Percentiles rank a stretch among this genome's conserved stretches.
These are phyloP conservation scores for Eutypella sp. DNA, from an alignment of 2,329 filamentous ascomycete species.

Conservation along the genomic window DNA sequence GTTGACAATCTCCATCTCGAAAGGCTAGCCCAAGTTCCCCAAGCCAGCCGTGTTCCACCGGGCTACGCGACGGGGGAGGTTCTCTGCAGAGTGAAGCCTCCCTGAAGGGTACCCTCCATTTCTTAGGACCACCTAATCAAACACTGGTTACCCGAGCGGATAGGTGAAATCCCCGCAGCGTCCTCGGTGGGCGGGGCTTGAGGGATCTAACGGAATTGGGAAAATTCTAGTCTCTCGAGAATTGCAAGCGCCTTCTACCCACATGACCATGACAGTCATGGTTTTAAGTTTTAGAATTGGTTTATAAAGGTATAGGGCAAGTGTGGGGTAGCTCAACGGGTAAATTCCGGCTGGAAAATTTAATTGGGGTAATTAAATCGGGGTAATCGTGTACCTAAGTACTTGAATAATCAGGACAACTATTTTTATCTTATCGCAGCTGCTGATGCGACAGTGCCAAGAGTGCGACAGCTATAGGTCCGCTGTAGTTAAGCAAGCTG, in stretches of 20 bases:
- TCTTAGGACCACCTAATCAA: constrained; percentile 59
- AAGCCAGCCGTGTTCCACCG: constrained; percentile 59
- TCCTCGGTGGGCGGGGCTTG: constrained; percentile 62
- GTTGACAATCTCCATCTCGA: constrained; percentile 53
- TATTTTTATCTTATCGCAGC: no score
- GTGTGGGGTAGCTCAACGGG: not conserved
- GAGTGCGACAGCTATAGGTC: no score
- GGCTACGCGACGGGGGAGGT: constrained; percentile 68
- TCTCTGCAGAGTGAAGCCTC: constrained; percentile 70
- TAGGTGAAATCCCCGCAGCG: constrained; percentile 57
- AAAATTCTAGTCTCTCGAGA: constrained; percentile 37
- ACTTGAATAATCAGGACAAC: not conserved
- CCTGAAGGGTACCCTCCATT: constrained; percentile 66
- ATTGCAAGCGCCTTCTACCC: constrained; percentile 51
- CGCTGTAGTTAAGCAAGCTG: no score
- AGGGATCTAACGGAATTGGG: constrained; percentile 53
- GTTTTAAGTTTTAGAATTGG: constrained; percentile 7
- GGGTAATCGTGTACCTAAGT: not conserved
- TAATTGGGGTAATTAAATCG: not conserved
- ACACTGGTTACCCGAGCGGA: constrained; percentile 65
- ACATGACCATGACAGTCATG: constrained; percentile 60
- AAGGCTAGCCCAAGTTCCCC: constrained; percentile 53
- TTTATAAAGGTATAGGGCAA: no score
- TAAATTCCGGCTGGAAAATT: constrained; percentile 4
- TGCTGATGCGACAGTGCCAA: no score